Base-by-base conservation (phyloP, 352 stramenopile species). In the Globisporangium paddicum region DNA sequence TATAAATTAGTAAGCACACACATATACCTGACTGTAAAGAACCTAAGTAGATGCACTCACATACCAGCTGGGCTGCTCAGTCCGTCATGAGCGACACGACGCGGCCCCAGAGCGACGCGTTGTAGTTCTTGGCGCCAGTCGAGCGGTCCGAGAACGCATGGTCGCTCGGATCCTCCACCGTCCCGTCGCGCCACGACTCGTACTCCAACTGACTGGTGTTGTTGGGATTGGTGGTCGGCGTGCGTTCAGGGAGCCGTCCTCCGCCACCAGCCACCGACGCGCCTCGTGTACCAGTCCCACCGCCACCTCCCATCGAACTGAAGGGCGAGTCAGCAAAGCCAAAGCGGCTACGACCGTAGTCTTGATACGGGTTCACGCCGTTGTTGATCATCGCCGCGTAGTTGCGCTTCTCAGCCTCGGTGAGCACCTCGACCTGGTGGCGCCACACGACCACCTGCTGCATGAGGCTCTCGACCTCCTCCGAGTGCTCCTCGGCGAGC, bases 391-490 rank as follows among this genome's bases (percentile, higher is more conserved):
- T 71, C 32, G 79, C 69, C 26, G 73, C 74, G 19, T 90, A 90
- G 55, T 88, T 90, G 26, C 84, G 81, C 66, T 86, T 87, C 62
- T 93, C 84, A 1, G 82, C 79, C 42, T 93, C 84, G 2, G 84
- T 93, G 3, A 93, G 56, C 38, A 93, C 84, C 63, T 93, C 84
- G 10, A 93, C 84, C 55, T 93, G 84, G 49, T 93, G 84, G 19
- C 83, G 78, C 84, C 84, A 93, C 55, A 93, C 78, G 0, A 77
- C 78, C 40, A 93, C 77, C 63, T 93, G 84, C 55, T 93, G 84
- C 65, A 77, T 84, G 6, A 93, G 57, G 59, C 81, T 87, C 57
- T 93, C 84, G 10, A 91, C 77, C 57, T 93, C 84, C 53, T 93
- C 84, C 7, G 79, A 85, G 51, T 93, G 82, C 40, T 93, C 84